These are phyloP conservation scores for Murraya paniculata DNA, from an alignment of 345 rosid genomes.

Conservation along the genomic window DNA sequence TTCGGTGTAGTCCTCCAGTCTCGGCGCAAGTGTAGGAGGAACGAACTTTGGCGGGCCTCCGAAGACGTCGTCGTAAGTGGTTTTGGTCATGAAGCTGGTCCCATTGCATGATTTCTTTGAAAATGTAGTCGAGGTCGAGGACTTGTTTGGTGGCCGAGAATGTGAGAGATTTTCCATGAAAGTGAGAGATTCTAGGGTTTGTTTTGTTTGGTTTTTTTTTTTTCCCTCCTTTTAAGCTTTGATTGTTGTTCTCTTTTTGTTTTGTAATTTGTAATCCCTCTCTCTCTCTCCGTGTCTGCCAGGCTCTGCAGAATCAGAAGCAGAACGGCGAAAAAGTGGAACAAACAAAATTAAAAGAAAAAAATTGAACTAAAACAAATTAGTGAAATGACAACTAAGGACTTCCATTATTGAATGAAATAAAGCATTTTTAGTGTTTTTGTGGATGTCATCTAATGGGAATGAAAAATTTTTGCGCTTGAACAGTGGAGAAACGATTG, in stretches of 20 bases:
- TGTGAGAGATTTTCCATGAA: slow-evolving; percentile 66
- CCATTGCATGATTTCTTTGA: slow-evolving; percentile 36
- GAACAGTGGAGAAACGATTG: no score
- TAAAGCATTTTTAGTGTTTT: neutral
- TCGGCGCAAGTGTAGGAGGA: slow-evolving; percentile 63
- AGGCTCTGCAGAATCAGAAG: slow-evolving; percentile 15
- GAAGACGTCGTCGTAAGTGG: slow-evolving; percentile 72
- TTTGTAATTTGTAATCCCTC: neutral
- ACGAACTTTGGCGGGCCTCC: slow-evolving; percentile 67
- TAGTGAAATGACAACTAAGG: slow-evolving; percentile 26
- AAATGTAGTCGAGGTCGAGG: slow-evolving; percentile 6
- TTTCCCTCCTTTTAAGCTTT: neutral
- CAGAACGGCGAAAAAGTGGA: slow-evolving; percentile 3
- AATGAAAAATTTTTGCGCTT: no score
- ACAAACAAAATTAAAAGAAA: neutral
- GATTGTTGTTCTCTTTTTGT: slow-evolving; percentile 6
- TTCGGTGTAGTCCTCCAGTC: slow-evolving; percentile 78
- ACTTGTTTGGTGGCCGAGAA: slow-evolving; percentile 48
- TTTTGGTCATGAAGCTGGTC: slow-evolving; percentile 25
- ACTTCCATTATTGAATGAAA: slow-evolving; percentile 16
- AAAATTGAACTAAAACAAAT: neutral
- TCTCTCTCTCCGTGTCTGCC: neutral
- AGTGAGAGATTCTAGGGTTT: slow-evolving; percentile 31
- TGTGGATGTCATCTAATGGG: no score
- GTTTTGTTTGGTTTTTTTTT: neutral